Percentiles rank a stretch among this genome's conserved stretches.
phyloP scores from a whole-genome alignment of 225 moss, liverwort and hornwort genomes.

The Neckera pumila region DNA sequence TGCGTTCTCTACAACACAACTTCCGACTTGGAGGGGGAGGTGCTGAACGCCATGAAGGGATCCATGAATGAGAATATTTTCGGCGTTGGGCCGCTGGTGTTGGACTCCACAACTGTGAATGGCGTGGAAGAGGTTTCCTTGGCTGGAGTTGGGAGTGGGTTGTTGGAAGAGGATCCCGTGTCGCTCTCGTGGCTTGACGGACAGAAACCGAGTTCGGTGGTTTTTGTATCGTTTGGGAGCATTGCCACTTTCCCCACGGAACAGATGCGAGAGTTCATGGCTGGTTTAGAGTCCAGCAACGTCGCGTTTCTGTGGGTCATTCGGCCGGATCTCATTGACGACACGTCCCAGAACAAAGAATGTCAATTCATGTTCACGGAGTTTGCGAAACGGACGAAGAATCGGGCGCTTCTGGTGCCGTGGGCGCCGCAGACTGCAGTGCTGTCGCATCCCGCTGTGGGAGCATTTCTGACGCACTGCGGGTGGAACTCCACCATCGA shows the following conservation, averaged over 20 bases:
- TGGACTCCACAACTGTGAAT: not conserved
- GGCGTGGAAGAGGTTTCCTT: not conserved
- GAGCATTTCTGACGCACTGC: too few species aligned
- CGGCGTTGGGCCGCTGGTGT: not conserved
- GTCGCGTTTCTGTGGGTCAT: not conserved
- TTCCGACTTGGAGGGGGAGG: not conserved
- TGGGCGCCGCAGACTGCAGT: too few species aligned
- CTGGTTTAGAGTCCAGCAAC: not conserved
- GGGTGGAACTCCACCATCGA: too few species aligned
- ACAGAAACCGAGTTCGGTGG: not conserved
- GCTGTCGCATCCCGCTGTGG: too few species aligned
- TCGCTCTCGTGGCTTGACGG: not conserved
- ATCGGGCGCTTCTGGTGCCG: too few species aligned
- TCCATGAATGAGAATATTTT: not conserved
- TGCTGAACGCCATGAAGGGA: not conserved
- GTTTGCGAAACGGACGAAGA: not conserved
- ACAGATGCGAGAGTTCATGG: not conserved
- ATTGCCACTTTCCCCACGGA: not conserved
- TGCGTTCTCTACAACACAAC: slow-evolving; percentile 3
- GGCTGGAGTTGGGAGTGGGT: not conserved
- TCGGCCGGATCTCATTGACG: too few species aligned
- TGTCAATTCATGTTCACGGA: not conserved
- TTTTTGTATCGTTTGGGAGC: not conserved
- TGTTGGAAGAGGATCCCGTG: not conserved
- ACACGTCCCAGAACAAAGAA: not conserved